Percentiles rank a stretch among this genome's conserved stretches.
Evolutionary conservation across 371 early-diverging fungal genomes (phyloP).

Genomic region (Apophysomyces variabilis): DNA sequence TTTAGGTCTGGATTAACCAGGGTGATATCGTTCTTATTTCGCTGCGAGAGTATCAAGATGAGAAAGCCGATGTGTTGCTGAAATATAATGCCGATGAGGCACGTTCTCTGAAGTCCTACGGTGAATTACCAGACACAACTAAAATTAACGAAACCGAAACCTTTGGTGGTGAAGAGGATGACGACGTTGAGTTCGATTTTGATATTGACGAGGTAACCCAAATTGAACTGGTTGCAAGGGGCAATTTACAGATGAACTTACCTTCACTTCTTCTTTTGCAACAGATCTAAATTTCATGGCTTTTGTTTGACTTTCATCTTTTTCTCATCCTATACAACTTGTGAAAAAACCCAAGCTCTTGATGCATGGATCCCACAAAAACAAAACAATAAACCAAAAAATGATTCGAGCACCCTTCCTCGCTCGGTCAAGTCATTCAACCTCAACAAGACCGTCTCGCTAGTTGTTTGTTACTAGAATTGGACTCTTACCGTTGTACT

Average conservation of each 20-base stretch:
- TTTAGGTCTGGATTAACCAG: conserved; percentile 87
- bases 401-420: no score
- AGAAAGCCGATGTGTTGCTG: conserved; percentile 96
- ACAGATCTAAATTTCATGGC: neutral
- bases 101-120: conserved; percentile 92
- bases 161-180: conserved; percentile 73
- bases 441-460: no score
- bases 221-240: neutral
- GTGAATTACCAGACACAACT: conserved; percentile 96
- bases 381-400: neutral
- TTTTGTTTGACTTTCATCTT: neutral
- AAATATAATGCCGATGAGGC: conserved; percentile 99
- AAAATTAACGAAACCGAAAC: conserved; percentile 82
- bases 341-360: conserved; percentile 4
- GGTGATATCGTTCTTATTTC: conserved; percentile 97
- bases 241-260: no score
- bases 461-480: no score
- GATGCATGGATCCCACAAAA: conserved; percentile 3
- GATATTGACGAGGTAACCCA: conserved; percentile 85
- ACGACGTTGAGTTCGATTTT: conserved; percentile 90
- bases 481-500: no score
- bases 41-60: conserved; percentile 96
- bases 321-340: conserved; percentile 2
- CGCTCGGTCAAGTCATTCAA: no score
- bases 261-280: neutral